Evolutionary conservation across 1,284 basidiomycete genomes (phyloP).

Genomic region (Kalmanozyma brasiliensis): DNA sequence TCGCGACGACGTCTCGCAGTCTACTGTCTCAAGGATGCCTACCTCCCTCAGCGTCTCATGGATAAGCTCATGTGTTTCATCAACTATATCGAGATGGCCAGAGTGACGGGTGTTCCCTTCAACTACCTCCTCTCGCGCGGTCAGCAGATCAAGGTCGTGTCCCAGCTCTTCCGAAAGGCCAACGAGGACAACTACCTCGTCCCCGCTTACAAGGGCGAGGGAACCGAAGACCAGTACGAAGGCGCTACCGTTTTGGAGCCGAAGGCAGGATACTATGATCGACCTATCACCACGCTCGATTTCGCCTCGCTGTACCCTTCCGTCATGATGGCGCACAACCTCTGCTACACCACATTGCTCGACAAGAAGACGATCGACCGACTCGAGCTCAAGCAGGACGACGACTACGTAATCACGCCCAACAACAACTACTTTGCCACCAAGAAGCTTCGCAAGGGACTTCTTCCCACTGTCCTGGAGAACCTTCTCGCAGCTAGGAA

Average conservation of each 20-base stretch:
- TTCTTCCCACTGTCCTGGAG: conserved; percentile 65
- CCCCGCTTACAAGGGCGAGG: conserved; percentile 65
- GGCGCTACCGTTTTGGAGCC: conserved; percentile 67
- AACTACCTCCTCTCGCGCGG: conserved; percentile 67
- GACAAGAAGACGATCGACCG: conserved; percentile 65
- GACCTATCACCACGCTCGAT: conserved; percentile 66
- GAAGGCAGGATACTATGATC: conserved; percentile 67
- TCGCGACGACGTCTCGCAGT: conserved; percentile 65
- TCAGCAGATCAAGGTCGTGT: conserved; percentile 68
- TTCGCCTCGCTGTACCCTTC: conserved; percentile 68
- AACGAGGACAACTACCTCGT: conserved; percentile 66
- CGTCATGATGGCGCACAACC: conserved; percentile 68
- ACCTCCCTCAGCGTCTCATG: conserved; percentile 66
- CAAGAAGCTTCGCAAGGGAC: conserved; percentile 59
- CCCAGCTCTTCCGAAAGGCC: conserved; percentile 67
- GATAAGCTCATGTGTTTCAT: conserved; percentile 68
- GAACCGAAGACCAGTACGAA: conserved; percentile 67
- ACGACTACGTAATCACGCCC: conserved; percentile 65
- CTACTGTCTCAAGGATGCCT: conserved; percentile 68
- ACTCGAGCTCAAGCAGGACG: conserved; percentile 57
- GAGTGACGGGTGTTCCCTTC: conserved; percentile 68
- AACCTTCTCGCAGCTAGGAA: conserved; percentile 64
- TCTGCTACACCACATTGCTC: conserved; percentile 67
- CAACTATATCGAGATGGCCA: conserved; percentile 68
- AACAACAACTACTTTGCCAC: conserved; percentile 68